Evolutionary conservation across 176 grass and related monocot species (phyloP).

Genomic region (Rhynchospora tenuis): DNA sequence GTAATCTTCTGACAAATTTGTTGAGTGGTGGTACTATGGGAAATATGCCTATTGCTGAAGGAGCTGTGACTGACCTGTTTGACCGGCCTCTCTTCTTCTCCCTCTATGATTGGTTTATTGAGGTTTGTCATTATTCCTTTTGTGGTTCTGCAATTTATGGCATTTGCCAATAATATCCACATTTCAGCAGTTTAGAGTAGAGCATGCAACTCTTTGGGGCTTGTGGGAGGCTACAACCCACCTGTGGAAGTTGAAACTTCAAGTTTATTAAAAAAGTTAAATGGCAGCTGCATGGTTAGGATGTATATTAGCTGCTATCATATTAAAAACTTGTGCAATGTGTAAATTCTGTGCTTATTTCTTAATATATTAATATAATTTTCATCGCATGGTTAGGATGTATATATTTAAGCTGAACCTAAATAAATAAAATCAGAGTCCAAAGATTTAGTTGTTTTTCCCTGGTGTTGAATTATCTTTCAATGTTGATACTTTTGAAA

Average conservation of each 20-base stretch:
- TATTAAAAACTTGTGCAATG: background rate
- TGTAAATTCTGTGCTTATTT: background rate
- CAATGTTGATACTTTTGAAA: background rate
- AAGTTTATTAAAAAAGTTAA: background rate
- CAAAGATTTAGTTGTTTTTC: background rate
- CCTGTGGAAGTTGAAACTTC: background rate
- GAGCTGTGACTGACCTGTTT: slow-evolving; percentile 81
- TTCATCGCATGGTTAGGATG: background rate
- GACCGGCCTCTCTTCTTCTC: slow-evolving; percentile 93
- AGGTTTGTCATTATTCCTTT: slow-evolving; percentile 26
- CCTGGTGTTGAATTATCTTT: background rate
- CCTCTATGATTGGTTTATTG: slow-evolving; percentile 86
- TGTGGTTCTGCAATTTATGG: background rate
- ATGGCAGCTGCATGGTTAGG: too few relatives aligned
- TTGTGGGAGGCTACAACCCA: background rate
- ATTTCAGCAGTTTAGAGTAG: background rate
- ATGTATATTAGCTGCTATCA: too few relatives aligned
- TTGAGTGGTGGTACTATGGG: slow-evolving; percentile 56
- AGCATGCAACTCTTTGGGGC: background rate
- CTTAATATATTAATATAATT: background rate
- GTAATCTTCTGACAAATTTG: slow-evolving; percentile 89
- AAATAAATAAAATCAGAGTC: background rate
- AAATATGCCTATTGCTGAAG: slow-evolving; percentile 78
- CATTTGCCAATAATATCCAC: background rate
- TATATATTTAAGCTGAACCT: background rate